Conservation (phyloP, 345 rosid genomes). For the Luvunga scandens region DNA sequence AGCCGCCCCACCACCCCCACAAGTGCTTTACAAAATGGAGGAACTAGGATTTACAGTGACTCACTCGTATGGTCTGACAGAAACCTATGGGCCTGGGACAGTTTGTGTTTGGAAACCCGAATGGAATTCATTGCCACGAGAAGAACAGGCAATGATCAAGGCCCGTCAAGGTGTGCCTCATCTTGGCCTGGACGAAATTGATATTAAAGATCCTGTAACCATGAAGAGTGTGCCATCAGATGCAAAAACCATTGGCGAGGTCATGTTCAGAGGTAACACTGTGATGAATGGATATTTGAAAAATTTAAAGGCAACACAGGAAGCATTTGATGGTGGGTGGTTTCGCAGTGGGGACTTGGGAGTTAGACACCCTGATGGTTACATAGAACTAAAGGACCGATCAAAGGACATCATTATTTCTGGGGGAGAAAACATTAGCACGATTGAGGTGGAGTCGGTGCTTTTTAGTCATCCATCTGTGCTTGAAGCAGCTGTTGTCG, state of each 20-base stretch:
- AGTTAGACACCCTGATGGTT: constrained; percentile 66
- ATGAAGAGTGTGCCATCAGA: constrained; percentile 60
- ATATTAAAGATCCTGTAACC: constrained; percentile 54
- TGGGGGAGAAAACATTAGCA: constrained; percentile 79
- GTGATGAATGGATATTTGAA: constrained; percentile 78
- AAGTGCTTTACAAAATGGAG: constrained; percentile 56
- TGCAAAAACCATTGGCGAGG: constrained; percentile 68
- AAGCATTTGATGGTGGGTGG: constrained; percentile 73
- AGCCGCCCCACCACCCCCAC: constrained; percentile 71
- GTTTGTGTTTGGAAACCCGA: constrained; percentile 69
- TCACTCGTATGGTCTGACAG: constrained; percentile 75
- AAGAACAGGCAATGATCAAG: constrained; percentile 54
- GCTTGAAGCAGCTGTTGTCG: constrained; percentile 76
- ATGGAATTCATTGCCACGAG: constrained; percentile 57
- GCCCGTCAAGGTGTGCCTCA: constrained; percentile 68
- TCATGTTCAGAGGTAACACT: constrained; percentile 73
- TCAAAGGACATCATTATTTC: constrained; percentile 73
- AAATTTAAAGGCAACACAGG: constrained; percentile 56
- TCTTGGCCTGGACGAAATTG: constrained; percentile 59
- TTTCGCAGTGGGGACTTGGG: constrained; percentile 71
- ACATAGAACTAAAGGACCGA: constrained; percentile 71
- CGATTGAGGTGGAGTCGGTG: constrained; percentile 66
- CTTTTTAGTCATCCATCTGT: constrained; percentile 64
- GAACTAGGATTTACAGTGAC: constrained; percentile 57
- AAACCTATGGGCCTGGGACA: constrained; percentile 77